These are phyloP conservation scores for Pseudophaeomoniella oleicola DNA, from an alignment of 2,329 filamentous ascomycete genomes.

Conservation along the genomic window DNA sequence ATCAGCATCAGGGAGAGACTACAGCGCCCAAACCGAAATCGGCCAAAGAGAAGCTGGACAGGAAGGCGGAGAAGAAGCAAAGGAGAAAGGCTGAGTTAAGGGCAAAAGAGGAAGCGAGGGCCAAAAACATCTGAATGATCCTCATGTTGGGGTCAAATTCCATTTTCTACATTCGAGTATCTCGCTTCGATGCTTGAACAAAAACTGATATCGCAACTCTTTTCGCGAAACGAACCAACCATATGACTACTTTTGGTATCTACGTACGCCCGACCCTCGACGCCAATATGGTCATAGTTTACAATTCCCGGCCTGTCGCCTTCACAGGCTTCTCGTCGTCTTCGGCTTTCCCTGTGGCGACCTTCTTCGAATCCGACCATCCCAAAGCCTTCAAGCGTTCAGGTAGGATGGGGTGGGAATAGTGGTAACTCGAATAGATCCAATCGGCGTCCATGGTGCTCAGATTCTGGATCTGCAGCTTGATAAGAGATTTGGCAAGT, in stretches of 20 bases:
- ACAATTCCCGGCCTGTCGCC: slow-evolving; percentile 64
- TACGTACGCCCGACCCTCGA: slow-evolving; percentile 4
- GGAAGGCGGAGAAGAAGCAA: slow-evolving; percentile 42
- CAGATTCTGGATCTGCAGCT: slow-evolving; percentile 95
- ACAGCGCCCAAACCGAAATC: slow-evolving; percentile 21
- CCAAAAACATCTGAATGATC: too few species aligned
- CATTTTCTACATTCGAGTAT: too few species aligned
- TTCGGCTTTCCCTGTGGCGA: slow-evolving; percentile 20
- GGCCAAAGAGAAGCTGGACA: slow-evolving; percentile 34
- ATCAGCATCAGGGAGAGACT: slow-evolving; percentile 21
- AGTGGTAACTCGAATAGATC: slow-evolving; percentile 97
- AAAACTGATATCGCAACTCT: too few species aligned
- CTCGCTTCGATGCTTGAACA: too few species aligned
- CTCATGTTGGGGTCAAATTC: too few species aligned
- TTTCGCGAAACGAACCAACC: too few species aligned
- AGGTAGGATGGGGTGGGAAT: slow-evolving; percentile 89
- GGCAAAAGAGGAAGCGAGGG: slow-evolving; percentile 17
- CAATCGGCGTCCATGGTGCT: slow-evolving; percentile 98
- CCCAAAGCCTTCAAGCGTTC: slow-evolving; percentile 84
- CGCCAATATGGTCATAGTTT: slow-evolving; percentile 16
- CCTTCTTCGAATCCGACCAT: slow-evolving; percentile 57
- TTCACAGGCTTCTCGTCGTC: slow-evolving; percentile 48
- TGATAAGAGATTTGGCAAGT: slow-evolving; percentile 78
- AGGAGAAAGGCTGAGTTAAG: slow-evolving; percentile 30
- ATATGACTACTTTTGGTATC: too few species aligned